These are phyloP conservation scores for Hypoxylon crocopeplum DNA, from an alignment of 495 filamentous ascomycete species.

Conservation along the genomic window DNA sequence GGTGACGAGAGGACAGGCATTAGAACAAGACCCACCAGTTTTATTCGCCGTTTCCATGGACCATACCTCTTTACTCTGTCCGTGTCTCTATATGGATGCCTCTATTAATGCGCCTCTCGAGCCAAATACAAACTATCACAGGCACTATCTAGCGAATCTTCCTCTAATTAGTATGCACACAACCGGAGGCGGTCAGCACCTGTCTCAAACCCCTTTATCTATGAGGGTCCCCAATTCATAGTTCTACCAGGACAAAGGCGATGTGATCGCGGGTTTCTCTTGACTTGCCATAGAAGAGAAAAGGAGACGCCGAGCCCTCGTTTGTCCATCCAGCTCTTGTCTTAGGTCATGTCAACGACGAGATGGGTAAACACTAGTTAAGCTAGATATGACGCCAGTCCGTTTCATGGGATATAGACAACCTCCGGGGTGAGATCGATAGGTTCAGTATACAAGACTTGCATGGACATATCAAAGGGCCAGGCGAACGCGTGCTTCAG, in stretches of 20 bases:
- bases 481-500: conserved; percentile 2
- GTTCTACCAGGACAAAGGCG: conserved; percentile 4
- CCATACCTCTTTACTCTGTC: too few relatives aligned
- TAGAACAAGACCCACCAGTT: too few relatives aligned
- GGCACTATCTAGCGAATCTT: too few relatives aligned
- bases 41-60: too few relatives aligned
- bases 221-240: not conserved
- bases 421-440: not conserved
- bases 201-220: not conserved
- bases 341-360: not conserved
- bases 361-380: not conserved
- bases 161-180: too few relatives aligned
- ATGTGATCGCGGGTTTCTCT: not conserved
- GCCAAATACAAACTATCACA: too few relatives aligned
- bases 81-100: too few relatives aligned
- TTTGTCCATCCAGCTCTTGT: conserved; percentile 2
- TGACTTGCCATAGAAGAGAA: not conserved
- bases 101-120: too few relatives aligned
- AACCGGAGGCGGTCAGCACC: conserved; percentile 2
- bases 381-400: conserved; percentile 3
- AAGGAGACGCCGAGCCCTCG: not conserved
- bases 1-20: too few relatives aligned
- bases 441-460: conserved; percentile 13
- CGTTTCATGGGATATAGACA: not conserved
- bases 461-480: conserved; percentile 10